Evolutionary conservation across 1,284 basidiomycete species (phyloP).

Genomic region (Albatrellus sp.): DNA sequence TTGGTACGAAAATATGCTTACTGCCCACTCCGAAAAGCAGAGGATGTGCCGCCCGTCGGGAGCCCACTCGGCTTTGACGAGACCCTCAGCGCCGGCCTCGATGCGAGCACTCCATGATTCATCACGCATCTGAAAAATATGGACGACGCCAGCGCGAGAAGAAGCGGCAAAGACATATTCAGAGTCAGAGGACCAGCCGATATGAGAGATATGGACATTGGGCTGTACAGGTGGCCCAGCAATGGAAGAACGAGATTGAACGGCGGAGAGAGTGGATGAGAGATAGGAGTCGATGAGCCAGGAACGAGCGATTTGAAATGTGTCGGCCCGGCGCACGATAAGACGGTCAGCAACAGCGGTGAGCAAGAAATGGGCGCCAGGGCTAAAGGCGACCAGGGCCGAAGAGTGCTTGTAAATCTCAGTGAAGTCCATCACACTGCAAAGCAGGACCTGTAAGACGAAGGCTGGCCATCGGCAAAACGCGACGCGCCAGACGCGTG

Average conservation of each 20-base stretch:
- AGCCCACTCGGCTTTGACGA: slow-evolving; percentile 77
- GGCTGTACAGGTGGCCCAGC: slow-evolving; percentile 14
- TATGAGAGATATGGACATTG: slow-evolving; percentile 42
- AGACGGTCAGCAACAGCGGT: slow-evolving; percentile 62
- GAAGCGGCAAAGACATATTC: slow-evolving; percentile 71
- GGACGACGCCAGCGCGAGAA: slow-evolving; percentile 49
- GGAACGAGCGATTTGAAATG: slow-evolving; percentile 61
- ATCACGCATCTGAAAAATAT: slow-evolving; percentile 62
- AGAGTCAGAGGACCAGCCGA: slow-evolving; percentile 76
- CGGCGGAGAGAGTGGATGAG: slow-evolving; percentile 29
- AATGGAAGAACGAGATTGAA: slow-evolving; percentile 13
- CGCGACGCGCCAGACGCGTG: too few relatives aligned
- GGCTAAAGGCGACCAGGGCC: slow-evolving; percentile 56
- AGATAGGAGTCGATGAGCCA: slow-evolving; percentile 49
- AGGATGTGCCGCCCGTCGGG: slow-evolving; percentile 68
- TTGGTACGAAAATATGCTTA: slow-evolving; percentile 29
- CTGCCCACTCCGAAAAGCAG: slow-evolving; percentile 84
- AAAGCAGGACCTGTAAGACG: too few relatives aligned
- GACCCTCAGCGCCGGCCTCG: slow-evolving; percentile 72
- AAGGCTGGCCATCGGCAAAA: too few relatives aligned
- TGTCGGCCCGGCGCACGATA: slow-evolving; percentile 63
- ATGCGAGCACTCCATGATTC: slow-evolving; percentile 63
- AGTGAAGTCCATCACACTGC: slow-evolving; percentile 46
- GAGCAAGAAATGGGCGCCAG: slow-evolving; percentile 63
- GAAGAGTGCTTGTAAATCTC: slow-evolving; percentile 67